These are phyloP conservation scores for Hammondia hammondi DNA, from an alignment of 169 alveolate species.

Conservation along the genomic window DNA sequence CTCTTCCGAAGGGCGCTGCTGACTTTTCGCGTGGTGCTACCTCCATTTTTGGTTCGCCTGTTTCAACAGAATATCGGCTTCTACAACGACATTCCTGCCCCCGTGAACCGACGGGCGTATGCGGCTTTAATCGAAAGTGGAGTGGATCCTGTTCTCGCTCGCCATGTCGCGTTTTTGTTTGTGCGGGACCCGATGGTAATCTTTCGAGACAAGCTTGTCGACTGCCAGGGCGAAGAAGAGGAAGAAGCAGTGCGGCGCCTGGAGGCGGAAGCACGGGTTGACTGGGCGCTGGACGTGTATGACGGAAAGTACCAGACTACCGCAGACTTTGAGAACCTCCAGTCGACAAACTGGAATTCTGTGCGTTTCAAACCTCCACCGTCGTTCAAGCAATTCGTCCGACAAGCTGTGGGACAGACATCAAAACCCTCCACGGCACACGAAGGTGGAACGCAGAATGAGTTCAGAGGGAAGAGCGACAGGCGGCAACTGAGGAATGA, in stretches of 20 bases:
- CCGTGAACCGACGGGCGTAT: slow-evolving; percentile 82
- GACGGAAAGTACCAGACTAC: slow-evolving; percentile 69
- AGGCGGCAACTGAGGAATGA: background rate
- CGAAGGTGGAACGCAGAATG: background rate
- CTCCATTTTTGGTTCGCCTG: background rate
- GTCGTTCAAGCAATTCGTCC: slow-evolving; percentile 37
- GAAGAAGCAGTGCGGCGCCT: background rate
- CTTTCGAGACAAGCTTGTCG: slow-evolving; percentile 70
- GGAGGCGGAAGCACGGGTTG: background rate
- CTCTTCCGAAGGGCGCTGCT: too few relatives aligned
- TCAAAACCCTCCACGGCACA: background rate
- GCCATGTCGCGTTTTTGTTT: slow-evolving; percentile 90
- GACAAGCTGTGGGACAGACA: background rate
- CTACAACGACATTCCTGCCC: slow-evolving; percentile 88
- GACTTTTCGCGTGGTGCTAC: background rate
- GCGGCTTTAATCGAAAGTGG: slow-evolving; percentile 80
- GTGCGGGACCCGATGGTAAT: slow-evolving; percentile 94
- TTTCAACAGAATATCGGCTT: slow-evolving; percentile 66
- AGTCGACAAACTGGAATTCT: slow-evolving; percentile 96
- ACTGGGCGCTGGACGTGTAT: slow-evolving; percentile 62
- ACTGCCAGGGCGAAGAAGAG: background rate
- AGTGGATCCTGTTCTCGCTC: slow-evolving; percentile 88
- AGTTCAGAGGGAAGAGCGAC: background rate
- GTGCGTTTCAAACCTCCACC: slow-evolving; percentile 97
- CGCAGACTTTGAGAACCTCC: slow-evolving; percentile 93